Evolutionary conservation across 306 rosid genomes (phyloP), one percentile per base, ranked within the genome.

Genomic region (Dryas octopetala): DNA sequence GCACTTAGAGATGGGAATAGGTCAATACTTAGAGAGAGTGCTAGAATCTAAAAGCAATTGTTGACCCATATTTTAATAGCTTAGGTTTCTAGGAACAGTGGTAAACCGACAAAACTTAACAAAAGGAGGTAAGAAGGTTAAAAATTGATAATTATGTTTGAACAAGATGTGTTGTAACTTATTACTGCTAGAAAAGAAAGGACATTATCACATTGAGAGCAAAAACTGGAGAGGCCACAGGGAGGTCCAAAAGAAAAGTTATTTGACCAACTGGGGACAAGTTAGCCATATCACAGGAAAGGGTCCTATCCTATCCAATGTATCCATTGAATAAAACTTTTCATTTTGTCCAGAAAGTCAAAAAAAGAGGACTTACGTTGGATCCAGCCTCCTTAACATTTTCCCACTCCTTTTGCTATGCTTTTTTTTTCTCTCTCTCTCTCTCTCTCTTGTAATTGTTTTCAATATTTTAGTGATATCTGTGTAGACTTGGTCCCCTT

Each of bases 361-460:
- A 88, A 32, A 86, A 80, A 83, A 63, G 73, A 15, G 74, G 77
- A 64, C 73, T 73, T 81, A 81, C 85, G 87, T 82, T 78, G 91
- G 86, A 86, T 73, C 76, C 88, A 76, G 60, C 52, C 76, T 83
- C 59, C 76, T 80, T 79, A 49, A 82, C 76, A 74, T 76, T 78
- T 86, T 81, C 76, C 85, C 79, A 62, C 68, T 69, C 73, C 61
- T 75, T 66, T 16, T 70, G 3, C 43, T 66, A 76, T 12, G 32
- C 15, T 15, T 10, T 73, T 54, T 19, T 52, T 2, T 51, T 79
- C 44, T 61, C n/a, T 79, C 41, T 48, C 14, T 76, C 59, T 43
- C 0, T 23, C 23, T 23, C 23, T 23, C 23, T 23, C 23, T 23
- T 75, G 38, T 51, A 77, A 58, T 49, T 47, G 66, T 82, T 74